Conservation (phyloP, 1,139 yeast genomes). For the Blastobotrys buckinghamii region DNA sequence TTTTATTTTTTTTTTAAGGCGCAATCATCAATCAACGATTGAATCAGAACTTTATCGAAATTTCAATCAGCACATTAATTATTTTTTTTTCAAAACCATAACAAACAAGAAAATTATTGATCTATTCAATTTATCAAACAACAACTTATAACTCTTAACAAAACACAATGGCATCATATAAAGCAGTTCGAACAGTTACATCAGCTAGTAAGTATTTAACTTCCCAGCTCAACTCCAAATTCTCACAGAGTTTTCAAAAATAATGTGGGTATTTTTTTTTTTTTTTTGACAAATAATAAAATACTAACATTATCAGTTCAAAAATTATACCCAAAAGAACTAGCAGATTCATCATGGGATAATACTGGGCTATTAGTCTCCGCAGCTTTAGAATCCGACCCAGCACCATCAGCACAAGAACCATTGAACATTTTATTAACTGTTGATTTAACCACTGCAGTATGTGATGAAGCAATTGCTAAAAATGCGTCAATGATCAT, state of each 20-base stretch:
- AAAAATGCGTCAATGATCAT: constrained; percentile 48
- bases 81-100: too few relatives aligned
- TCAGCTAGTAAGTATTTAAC: constrained; percentile 15
- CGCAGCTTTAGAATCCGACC: constrained; percentile 29
- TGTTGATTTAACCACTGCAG: constrained; percentile 77
- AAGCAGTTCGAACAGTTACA: constrained; percentile 17
- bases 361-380: constrained; percentile 87
- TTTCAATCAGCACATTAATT: too few relatives aligned
- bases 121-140: too few relatives aligned
- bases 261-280: too few relatives aligned
- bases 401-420: constrained; percentile 17
- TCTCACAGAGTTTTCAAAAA: too few relatives aligned
- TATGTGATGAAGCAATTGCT: constrained; percentile 76
- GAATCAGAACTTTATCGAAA: too few relatives aligned
- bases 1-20: too few relatives aligned
- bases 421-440: constrained; percentile 55
- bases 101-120: too few relatives aligned
- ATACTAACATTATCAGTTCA: constrained; percentile 39
- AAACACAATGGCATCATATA: constrained; percentile 13
- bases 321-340: constrained; percentile 59
- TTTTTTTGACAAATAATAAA: too few relatives aligned
- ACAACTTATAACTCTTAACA: background rate
- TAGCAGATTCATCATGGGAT: constrained; percentile 91
- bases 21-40: too few relatives aligned
- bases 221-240: too few relatives aligned